Conservation (phyloP, 495 filamentous ascomycete species). For the Xylaria palmicola region DNA sequence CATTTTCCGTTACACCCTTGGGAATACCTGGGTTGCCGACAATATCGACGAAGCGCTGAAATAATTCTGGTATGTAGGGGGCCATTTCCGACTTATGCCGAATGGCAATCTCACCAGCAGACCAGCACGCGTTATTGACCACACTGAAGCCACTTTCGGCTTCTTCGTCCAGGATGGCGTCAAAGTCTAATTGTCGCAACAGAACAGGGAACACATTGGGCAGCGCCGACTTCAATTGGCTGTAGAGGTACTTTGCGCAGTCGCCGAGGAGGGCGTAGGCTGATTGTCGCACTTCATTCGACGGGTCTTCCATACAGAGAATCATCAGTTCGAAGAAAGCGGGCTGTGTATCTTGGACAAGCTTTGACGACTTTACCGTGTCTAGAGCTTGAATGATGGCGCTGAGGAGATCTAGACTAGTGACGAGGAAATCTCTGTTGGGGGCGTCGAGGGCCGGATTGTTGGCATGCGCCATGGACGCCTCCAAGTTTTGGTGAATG, state of each 20-base stretch:
- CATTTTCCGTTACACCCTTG: conserved; percentile 90
- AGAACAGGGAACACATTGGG: conserved; percentile 72
- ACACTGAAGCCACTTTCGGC: conserved; percentile 80
- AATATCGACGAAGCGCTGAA: conserved; percentile 72
- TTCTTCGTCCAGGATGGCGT: conserved; percentile 69
- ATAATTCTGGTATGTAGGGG: conserved; percentile 74
- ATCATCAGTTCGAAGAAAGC: conserved; percentile 85
- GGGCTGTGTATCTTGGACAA: conserved; percentile 72
- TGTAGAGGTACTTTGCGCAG: conserved; percentile 92
- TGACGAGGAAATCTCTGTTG: conserved; percentile 96
- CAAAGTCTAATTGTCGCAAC: conserved; percentile 83
- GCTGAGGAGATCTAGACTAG: conserved; percentile 91
- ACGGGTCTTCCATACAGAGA: conserved; percentile 89
- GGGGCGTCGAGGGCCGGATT: conserved; percentile 72
- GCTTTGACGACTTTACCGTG: conserved; percentile 65
- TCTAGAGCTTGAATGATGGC: conserved; percentile 92
- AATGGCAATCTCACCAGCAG: conserved; percentile 89
- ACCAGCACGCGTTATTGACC: conserved; percentile 98
- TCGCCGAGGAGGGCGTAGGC: conserved; percentile 95
- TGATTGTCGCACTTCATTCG: conserved; percentile 93
- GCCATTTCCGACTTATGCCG: conserved; percentile 68
- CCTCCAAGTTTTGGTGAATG: conserved; percentile 85
- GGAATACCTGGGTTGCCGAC: conserved; percentile 81
- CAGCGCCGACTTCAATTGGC: conserved; percentile 73
- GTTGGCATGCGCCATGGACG: conserved; percentile 61